A percentile compares a stretch with the other conserved stretches of the same genome.
These are phyloP conservation scores for Pestalotiopsis sp. DNA, from an alignment of 2,329 filamentous ascomycete species.

Conservation along the genomic window DNA sequence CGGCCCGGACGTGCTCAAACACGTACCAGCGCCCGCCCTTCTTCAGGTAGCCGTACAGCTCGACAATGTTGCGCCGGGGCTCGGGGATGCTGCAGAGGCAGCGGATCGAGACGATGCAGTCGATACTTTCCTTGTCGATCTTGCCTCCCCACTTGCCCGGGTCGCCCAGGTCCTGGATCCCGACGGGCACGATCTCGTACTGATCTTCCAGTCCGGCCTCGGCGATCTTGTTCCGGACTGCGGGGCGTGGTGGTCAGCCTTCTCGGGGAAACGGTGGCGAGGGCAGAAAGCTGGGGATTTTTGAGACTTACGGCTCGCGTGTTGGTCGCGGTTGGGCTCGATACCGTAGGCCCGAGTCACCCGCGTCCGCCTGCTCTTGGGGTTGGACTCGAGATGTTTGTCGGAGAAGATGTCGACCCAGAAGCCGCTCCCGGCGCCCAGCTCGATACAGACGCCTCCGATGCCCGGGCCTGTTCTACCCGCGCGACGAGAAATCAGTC, in stretches of 20 bases:
- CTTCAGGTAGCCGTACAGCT: slow-evolving; percentile 59
- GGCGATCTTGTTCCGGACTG: slow-evolving; percentile 44
- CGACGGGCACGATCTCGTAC: slow-evolving; percentile 63
- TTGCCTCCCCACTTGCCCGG: slow-evolving; percentile 41
- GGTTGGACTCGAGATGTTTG: background rate
- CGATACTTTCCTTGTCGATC: slow-evolving; percentile 51
- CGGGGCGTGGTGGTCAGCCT: too few relatives aligned
- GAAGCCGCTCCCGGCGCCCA: slow-evolving; percentile 61
- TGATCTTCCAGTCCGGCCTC: slow-evolving; percentile 53
- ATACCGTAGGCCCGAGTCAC: slow-evolving; percentile 59
- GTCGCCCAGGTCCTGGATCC: slow-evolving; percentile 57
- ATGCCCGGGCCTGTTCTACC: slow-evolving; percentile 36
- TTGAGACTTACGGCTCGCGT: slow-evolving; percentile 34
- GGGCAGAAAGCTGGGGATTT: background rate
- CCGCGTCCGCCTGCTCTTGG: slow-evolving; percentile 2
- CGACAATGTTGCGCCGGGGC: slow-evolving; percentile 53
- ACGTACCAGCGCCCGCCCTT: slow-evolving; percentile 63
- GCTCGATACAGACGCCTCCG: slow-evolving; percentile 57
- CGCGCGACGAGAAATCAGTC: background rate
- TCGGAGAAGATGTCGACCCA: slow-evolving; percentile 55
- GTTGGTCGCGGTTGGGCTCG: slow-evolving; percentile 60
- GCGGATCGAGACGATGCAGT: slow-evolving; percentile 61
- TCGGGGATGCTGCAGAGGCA: slow-evolving; percentile 66
- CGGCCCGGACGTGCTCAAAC: slow-evolving; percentile 58
- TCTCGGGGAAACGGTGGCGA: background rate